Evolutionary conservation across 768 basidiomycete genomes (phyloP).

Genomic region (Macrolepiota fuliginosa): DNA sequence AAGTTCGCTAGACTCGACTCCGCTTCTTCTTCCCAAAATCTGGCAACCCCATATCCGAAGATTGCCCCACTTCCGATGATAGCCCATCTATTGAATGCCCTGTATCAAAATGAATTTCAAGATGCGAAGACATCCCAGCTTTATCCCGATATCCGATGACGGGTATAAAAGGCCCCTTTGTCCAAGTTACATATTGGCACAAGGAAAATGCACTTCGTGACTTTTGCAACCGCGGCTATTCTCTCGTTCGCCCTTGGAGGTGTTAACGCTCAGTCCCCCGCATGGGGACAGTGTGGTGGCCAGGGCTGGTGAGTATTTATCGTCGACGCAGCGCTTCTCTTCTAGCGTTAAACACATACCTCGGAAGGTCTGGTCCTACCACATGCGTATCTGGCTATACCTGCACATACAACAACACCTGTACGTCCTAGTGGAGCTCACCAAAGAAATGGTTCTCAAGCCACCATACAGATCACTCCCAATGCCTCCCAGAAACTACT

Average conservation of each 20-base stretch:
- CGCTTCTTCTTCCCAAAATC: constrained; percentile 7
- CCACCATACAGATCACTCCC: constrained; percentile 43
- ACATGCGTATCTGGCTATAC: constrained; percentile 42
- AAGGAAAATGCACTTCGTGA: constrained; percentile 14
- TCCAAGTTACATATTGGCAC: not conserved
- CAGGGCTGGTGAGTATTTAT: constrained; percentile 30
- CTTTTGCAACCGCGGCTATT: constrained; percentile 5
- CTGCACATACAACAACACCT: constrained; percentile 38
- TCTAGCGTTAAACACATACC: not conserved
- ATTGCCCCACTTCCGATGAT: constrained; percentile 7
- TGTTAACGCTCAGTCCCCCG: constrained; percentile 34
- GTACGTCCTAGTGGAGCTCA: constrained; percentile 20
- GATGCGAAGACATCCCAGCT: constrained; percentile 21
- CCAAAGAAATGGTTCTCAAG: not conserved
- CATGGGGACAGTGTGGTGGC: constrained; percentile 45
- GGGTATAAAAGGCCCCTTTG: constrained; percentile 1
- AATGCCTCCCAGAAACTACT: constrained; percentile 43
- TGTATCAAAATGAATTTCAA: not conserved
- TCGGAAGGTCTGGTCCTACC: constrained; percentile 37
- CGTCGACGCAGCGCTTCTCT: not conserved
- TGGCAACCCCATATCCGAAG: not conserved
- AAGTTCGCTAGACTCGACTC: not conserved
- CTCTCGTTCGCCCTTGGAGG: constrained; percentile 15
- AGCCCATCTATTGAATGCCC: not conserved
- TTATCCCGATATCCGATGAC: constrained; percentile 15